phyloP scores from a whole-genome alignment of 495 filamentous ascomycete species.

The Podospora pseudopauciseta region DNA sequence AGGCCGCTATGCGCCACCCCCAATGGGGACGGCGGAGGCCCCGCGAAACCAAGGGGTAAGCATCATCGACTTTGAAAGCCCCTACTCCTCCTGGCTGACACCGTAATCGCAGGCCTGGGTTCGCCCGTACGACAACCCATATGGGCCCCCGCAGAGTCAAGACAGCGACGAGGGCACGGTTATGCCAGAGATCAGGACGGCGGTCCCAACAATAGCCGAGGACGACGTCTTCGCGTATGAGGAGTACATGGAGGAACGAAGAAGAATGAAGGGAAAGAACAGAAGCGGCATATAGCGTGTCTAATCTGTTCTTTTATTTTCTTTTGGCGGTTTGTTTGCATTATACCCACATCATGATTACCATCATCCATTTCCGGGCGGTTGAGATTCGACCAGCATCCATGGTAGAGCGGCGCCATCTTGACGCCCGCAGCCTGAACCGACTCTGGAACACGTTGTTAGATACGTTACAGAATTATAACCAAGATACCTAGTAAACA shows the following conservation, averaged over 20 bases:
- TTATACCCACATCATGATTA: not conserved
- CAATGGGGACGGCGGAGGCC: constrained; percentile 1
- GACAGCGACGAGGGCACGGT: constrained; percentile 8
- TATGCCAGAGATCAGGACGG: not conserved
- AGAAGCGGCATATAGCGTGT: not conserved
- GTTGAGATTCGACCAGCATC: not conserved
- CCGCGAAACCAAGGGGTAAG: constrained; percentile 20
- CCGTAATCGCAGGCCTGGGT: constrained; percentile 16
- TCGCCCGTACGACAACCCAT: constrained; percentile 12
- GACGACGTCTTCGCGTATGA: not conserved
- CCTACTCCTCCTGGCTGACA: not conserved
- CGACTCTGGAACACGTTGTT: no score
- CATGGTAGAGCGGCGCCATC: no score
- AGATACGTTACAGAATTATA: no score
- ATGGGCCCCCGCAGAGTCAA: constrained; percentile 12
- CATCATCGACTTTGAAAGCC: not conserved
- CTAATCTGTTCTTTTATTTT: not conserved
- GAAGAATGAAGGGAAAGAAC: constrained; percentile 7
- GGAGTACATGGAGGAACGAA: constrained; percentile 6
- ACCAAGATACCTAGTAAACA: no score
- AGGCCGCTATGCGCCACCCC: constrained; percentile 10
- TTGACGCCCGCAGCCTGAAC: no score
- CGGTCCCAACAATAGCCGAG: not conserved
- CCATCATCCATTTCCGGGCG: not conserved
- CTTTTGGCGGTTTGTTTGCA: not conserved